These are phyloP conservation scores for Castanea sativa DNA, from an alignment of 306 rosid species.

Conservation along the genomic window DNA sequence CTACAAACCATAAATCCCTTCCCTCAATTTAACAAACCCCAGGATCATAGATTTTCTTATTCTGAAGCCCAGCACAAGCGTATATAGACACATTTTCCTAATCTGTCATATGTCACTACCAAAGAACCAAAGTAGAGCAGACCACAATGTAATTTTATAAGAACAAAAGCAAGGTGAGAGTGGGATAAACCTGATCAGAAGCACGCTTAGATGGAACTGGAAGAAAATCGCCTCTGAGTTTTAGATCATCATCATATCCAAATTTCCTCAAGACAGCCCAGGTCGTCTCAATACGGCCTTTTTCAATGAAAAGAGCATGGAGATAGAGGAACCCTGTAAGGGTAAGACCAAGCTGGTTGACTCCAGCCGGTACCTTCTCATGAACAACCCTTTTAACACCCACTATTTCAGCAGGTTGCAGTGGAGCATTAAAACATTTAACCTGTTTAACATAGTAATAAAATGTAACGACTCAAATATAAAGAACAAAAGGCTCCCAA, in stretches of 20 bases:
- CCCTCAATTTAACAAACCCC: not conserved
- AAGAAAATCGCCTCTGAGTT: slow-evolving; percentile 67
- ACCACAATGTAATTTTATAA: slow-evolving; percentile 26
- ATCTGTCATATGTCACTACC: slow-evolving; percentile 12
- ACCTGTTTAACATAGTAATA: slow-evolving; percentile 44
- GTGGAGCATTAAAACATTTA: slow-evolving; percentile 71
- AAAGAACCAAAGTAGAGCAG: slow-evolving; percentile 5
- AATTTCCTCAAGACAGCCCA: slow-evolving; percentile 89
- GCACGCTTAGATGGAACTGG: slow-evolving; percentile 66
- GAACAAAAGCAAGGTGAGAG: slow-evolving; percentile 5
- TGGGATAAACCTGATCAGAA: slow-evolving; percentile 73
- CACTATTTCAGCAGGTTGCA: slow-evolving; percentile 63
- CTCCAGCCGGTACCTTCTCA: slow-evolving; percentile 70
- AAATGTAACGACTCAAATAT: slow-evolving; percentile 22
- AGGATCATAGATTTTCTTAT: not conserved
- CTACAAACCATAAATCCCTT: not conserved
- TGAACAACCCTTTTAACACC: slow-evolving; percentile 74
- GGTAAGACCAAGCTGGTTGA: slow-evolving; percentile 84
- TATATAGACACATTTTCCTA: not conserved
- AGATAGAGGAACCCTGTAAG: slow-evolving; percentile 68
- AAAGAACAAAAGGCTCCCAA: not conserved
- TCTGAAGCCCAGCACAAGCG: not conserved
- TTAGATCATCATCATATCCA: slow-evolving; percentile 78
- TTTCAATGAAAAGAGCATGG: slow-evolving; percentile 72
- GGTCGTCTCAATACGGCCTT: slow-evolving; percentile 73